Base-by-base conservation (phyloP, 768 basidiomycete genomes). In the Lepiota subincarnata region DNA sequence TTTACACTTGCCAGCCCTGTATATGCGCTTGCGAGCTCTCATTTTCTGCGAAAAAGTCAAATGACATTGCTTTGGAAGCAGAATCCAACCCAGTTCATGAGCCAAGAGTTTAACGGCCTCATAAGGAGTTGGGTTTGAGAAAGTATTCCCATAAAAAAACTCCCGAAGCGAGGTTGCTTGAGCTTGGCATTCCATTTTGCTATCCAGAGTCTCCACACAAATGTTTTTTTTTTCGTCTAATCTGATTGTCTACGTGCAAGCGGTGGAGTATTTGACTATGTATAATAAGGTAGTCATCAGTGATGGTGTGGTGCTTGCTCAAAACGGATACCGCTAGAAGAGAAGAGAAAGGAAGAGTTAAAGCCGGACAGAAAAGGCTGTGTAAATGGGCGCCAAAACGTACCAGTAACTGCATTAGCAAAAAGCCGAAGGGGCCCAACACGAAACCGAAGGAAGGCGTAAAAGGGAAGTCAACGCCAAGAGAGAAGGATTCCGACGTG, bases 241-340 rank as follows among this genome's bases (percentile, higher is more conserved):
- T 28, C 26, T 31, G 31, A 7, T 24, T 36, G 47, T 18, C 16
- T 49, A 28, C 48, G 31, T 35, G 18, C 36, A 16, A 45, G 18
- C 19, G 54, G 43, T 51, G 48, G 35, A 20, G 6, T 28, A 20
- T 8, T 31, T 48, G 56, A 56, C 46, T 53, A 40, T 48, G 40
- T 51, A 55, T 12, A 42, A 19, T 22, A 37, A 13, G 26, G 26
- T 20, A 20, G 18, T 40, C 68, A 68, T 77, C 68, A 73, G 68
- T 89, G 85, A 59, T 90, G 84, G 65, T 92, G 86, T 38, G 80
- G 87, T 18, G 80, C 84, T 69, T 93, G 91, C 68, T 96, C 88
- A 65, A 92, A 97, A 48, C 86, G 89, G 49, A 96, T 79, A 41
- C 95, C 94, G 62, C 95, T 96, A 61, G 48, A 34, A 59, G 28